Evolutionary conservation across 306 rosid genomes (phyloP), one percentile per base, ranked within the genome.

Genomic region (Cyclanthera cordifolia): DNA sequence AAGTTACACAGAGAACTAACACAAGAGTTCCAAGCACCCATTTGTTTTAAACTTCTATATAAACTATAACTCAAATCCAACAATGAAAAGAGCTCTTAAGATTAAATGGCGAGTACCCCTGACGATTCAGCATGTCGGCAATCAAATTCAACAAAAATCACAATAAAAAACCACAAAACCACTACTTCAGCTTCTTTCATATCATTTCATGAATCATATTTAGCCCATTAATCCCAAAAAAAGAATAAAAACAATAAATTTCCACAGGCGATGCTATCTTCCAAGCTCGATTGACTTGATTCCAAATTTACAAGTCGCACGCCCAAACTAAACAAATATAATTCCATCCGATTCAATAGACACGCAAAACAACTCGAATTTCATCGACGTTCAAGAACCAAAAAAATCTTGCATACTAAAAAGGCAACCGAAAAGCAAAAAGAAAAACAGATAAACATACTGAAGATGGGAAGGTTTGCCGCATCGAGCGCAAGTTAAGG

Each of bases 381-480:
- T 16, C 25, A 48, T 48, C 24, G 46, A 67, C 23, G 20, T 9
- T 46, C 28, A n/a, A 54, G 28, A 48, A 49, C 56, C 46, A 17
- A 67, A 49, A 4, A 0, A 11, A 60, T 17, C n/a, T 10, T 37
- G 45, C 16, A 2, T 16, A 27, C 45, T 9, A 58, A 8, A 4
- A 72, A 20, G 5, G 24, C 71, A 27, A 50, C 12, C 41, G 67
- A n/a, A 17, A 37, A 17, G 17, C 53, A 3, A 5, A 61, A 39
- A 27, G 3, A 19, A 8, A 43, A 12, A 43, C 9, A 43, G 53
- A 73, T 11, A 27, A 14, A 68, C 85, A 24, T 83, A 93, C 99
- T 90, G 96, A 70, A 93, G 95, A 59, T 74, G 78, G 70, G 99
- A 93, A 66, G 95, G 95, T 46, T 90, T 87, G 74, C 78, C 83